Base-by-base conservation (phyloP, 495 filamentous ascomycete species). In the Talaromyces adpressus region DNA sequence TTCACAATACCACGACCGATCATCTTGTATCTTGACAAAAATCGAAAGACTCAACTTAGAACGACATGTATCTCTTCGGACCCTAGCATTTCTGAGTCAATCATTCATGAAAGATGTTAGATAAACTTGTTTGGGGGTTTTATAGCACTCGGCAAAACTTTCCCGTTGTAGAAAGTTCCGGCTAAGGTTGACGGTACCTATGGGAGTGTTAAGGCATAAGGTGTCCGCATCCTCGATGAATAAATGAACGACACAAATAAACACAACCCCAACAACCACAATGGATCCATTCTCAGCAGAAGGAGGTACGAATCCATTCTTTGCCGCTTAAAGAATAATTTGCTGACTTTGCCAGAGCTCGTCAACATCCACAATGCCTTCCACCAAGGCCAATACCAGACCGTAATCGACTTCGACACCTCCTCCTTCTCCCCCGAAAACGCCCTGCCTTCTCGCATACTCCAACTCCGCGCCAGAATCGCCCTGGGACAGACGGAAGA, bases 251-350 rank as follows among this genome's bases (percentile, higher is more conserved):
- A 36, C 30, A 41, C 36, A 41, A 41, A 41, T 16, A 58, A 58
- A 56, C 52, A 58, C 12, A 36, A 32, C 9, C 29, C 3, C 27
- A 32, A 36, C 56, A 58, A 16, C 23, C 56, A 16, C 56, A 58
- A 95, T 95, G 91, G 94, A 98, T 81, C 94, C 93, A 64, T 98
- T 93, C 72, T 95, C 91, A 22, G 84, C 90, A 68, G 94, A 97
- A 81, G 92, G 91, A 81, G 87, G 87, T 89, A 75, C 64, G 53
- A 9, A 61, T 53, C 16, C 11, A 16, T 32, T 32, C 16, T 20
- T 2, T 14, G 59, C 36, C 65, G 27, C 27, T 34, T 20, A 30
- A 52, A 3, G n/a, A n/a, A 20, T 27, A 16, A 12, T 3, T 61
- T 22, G 63, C 51, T 51, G 16, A 54, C 11, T 34, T 54, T 56